Evolutionary conservation across 257 asterid species (phyloP).

Genomic region (Rhazya stricta): DNA sequence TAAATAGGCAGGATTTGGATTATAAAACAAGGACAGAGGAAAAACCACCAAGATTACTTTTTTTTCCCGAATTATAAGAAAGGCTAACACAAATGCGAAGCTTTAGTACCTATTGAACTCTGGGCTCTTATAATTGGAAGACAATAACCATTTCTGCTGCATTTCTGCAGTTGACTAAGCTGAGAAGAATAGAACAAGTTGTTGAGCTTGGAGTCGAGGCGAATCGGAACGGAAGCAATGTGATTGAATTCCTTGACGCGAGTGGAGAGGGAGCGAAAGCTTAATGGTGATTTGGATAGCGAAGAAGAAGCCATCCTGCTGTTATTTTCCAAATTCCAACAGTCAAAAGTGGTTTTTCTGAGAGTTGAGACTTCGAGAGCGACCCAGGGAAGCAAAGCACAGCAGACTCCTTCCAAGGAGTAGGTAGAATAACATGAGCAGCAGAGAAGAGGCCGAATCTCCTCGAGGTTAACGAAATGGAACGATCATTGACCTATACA

Average conservation of each 20-base stretch:
- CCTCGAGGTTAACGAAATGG: conserved; percentile 3
- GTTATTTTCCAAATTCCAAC: too few relatives aligned
- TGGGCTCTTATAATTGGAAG: conserved; percentile 47
- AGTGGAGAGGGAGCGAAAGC: not conserved
- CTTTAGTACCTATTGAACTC: conserved; percentile 35
- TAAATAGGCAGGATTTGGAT: not conserved
- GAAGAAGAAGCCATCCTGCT: not conserved
- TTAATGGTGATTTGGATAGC: not conserved
- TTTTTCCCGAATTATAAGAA: not conserved
- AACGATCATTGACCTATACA: not conserved
- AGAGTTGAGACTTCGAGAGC: not conserved
- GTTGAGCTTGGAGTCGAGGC: conserved; percentile 13
- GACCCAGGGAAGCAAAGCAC: too few relatives aligned
- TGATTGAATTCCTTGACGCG: conserved; percentile 14
- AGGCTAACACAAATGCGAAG: not conserved
- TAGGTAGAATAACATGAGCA: not conserved
- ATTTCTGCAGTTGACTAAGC: conserved; percentile 18
- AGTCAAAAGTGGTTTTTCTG: not conserved
- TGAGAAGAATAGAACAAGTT: conserved; percentile 24
- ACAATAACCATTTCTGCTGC: conserved; percentile 22
- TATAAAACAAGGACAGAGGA: not conserved
- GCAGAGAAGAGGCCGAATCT: not conserved
- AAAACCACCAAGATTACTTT: not conserved
- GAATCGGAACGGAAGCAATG: conserved; percentile 25
- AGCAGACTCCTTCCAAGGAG: too few relatives aligned